Base-by-base conservation (phyloP, 2,329 filamentous ascomycete species). In the Venturiaceae sp. region DNA sequence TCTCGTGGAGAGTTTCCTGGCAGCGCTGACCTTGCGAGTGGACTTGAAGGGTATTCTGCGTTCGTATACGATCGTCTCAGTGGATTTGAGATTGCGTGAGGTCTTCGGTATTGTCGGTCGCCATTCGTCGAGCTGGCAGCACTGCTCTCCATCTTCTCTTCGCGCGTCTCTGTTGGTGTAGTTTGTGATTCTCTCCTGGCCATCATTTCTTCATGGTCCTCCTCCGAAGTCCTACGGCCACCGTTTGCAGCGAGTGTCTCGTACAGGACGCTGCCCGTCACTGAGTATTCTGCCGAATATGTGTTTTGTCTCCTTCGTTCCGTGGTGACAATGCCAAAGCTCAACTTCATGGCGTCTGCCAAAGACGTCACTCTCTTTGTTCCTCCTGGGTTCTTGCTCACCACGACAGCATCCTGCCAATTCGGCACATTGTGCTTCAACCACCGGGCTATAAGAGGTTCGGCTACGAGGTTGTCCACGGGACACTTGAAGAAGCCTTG, bases 401-500 rank as follows among this genome's bases (percentile, higher is more conserved):
- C 94, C 16, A 96, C 92, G 6, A 99, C 94, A 9, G 90, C 91
- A 65, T 96, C 87, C 62, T 80, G 84, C 94, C 94, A 99, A 63
- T 88, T 84, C 14, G 83, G 80, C 39, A 99, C 87, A 69, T 96
- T 94, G 71, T 87, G 84, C 61, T 87, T 86, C 67, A 99, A 95
- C 94, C 94, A 99, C 66, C 90, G 88, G 57, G 92, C 91, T 67
- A 99, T 90, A 63, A 97, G 82, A 16, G 94, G 92, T 72, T 99
- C 94, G 55, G 94, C 94, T 66, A 96, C 90, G 57, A 99, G 85
- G 69, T 99, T 97, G 74, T 99, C 94, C 61, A 99, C 92, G 0
- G 94, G 94, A 66, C 92, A 96, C 69, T 89, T 89, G 81, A 99
- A 99, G 77, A 99, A 99, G 60, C 94, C 94, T 75, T 99, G 94